Percentiles rank a stretch among this genome's conserved stretches.
Evolutionary conservation across 163 green algal genomes (phyloP).

Genomic region (Volvox carteri): DNA sequence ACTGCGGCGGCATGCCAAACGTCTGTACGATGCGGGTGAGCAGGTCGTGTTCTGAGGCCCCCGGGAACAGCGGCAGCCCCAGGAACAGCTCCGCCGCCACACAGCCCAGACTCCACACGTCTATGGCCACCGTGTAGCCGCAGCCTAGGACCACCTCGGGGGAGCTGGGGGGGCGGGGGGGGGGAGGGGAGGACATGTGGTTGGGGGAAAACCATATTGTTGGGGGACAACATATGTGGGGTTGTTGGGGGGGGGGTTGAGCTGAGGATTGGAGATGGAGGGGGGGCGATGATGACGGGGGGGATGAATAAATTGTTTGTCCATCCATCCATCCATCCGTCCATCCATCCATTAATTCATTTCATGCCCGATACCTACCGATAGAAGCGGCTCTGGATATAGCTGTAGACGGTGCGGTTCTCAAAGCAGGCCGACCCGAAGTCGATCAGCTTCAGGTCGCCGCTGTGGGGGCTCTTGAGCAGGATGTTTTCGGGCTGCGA

Average conservation of each 20-base stretch:
- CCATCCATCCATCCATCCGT: no score
- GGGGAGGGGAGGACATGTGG: no score
- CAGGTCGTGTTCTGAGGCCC: conserved; percentile 95
- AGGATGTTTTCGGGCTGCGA: conserved; percentile 89
- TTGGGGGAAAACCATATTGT: no score
- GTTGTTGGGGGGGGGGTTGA: no score
- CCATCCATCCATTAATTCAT: not conserved
- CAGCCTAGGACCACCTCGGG: conserved; percentile 94
- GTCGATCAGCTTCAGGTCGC: conserved; percentile 95
- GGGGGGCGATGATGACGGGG: no score
- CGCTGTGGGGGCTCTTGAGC: conserved; percentile 70
- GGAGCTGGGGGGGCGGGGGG: conserved; percentile 58
- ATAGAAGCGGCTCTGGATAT: conserved; percentile 98
- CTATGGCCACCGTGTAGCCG: conserved; percentile 92
- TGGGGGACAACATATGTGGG: no score
- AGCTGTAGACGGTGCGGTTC: conserved; percentile 93
- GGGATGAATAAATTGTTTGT: no score
- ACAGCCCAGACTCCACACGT: conserved; percentile 99
- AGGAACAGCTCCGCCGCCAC: conserved; percentile 99
- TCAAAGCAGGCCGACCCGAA: conserved; percentile 98
- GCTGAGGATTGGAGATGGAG: no score
- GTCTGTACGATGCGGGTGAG: conserved; percentile 86
- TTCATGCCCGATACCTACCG: conserved; percentile 52
- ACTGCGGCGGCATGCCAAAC: conserved; percentile 84
- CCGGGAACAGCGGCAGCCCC: conserved; percentile 96